Base-by-base conservation (phyloP, 352 stramenopile species). In the Lagenidium giganteum region DNA sequence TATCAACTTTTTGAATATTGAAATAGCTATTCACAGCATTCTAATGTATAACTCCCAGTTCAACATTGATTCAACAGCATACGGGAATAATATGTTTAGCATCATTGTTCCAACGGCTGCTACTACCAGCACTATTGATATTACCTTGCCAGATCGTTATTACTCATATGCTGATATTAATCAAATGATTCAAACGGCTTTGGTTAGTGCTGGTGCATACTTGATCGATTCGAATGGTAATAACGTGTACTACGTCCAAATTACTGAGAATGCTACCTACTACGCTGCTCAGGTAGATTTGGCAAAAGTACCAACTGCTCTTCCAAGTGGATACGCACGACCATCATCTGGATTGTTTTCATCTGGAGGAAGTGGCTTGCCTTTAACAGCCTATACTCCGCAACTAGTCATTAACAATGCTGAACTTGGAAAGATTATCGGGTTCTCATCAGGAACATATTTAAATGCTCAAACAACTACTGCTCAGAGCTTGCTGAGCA, bases 161-260 rank as follows among this genome's bases (percentile, higher is more conserved):
- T 64, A 60, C 38, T n/a, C 11, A 8, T 59, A 60, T 40, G 7
- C 17, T 50, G 44, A 64, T 49, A 44, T 64, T 14, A 52, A 47
- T 34, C 17, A 18, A 13, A 51, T 24, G 23, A 64, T 60, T 47
- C 48, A 60, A 26, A 46, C 8, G 11, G 32, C 23, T 18, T 30
- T 64, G 12, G 29, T 47, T 27, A 27, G 41, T 27, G 40, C 28
- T 30, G 55, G 55, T 34, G 49, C 49, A 2, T 64, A 64, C 43
- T 40, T 64, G 11, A 55, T 60, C 24, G 42, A 64, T 35, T 2
- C 32, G 1, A 29, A 52, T 24, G 44, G 44, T 5, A 55, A 59
- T 25, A 38, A 54, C 14, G 28, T 54, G 2, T 39, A 50, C 31
- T 64, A 56, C 24, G 24, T 64, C 16, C 31, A 55, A 41, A 28